Base-by-base conservation (phyloP, 257 asterid species). In the Gynochthodes officinalis region DNA sequence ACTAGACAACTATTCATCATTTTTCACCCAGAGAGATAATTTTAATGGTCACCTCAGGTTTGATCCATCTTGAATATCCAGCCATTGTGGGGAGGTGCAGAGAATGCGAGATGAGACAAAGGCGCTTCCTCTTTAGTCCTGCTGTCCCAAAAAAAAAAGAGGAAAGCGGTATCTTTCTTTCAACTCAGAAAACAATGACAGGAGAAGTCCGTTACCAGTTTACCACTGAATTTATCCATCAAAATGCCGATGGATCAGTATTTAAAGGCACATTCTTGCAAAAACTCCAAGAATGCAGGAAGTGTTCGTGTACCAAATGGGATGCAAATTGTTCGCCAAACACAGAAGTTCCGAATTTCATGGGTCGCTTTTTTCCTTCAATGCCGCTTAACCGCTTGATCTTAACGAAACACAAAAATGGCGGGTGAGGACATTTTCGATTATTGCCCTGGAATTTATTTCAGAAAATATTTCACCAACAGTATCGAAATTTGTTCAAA, bases 21-120 rank as follows among this genome's bases (percentile, higher is more conserved):
- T n/a, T n/a, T n/a, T n/a, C n/a, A n/a, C n/a, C n/a, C n/a, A n/a
- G n/a, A n/a, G n/a, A n/a, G n/a, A n/a, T n/a, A n/a, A n/a, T n/a
- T n/a, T n/a, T n/a, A n/a, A n/a, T n/a, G n/a, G 11, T 48, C 69
- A 82, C 89, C 84, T 85, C 87, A 44, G 77, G 82, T 60, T 40
- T 82, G 18, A 82, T 6, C 89, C 85, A 82, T 67, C 78, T 79
- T 4, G 69, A 43, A 49, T 63, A 63, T 19, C 76, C 79, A 77
- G 57, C 50, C 73, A 71, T 70, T 76, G 66, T 76, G n/a, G 1
- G 77, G 70, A 80, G 79, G 67, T 75, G 75, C 80, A 74, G 21
- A 2, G 54, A 40, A 52, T 54, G 67, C 40, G 18, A 64, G 25
- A 73, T 57, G 32, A 33, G 14, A 32, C 10, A 18, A 63, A 43